A percentile compares a stretch with the other conserved stretches of the same genome.
phyloP scores from a whole-genome alignment of 768 basidiomycete species.

The Astraeus odoratus region DNA sequence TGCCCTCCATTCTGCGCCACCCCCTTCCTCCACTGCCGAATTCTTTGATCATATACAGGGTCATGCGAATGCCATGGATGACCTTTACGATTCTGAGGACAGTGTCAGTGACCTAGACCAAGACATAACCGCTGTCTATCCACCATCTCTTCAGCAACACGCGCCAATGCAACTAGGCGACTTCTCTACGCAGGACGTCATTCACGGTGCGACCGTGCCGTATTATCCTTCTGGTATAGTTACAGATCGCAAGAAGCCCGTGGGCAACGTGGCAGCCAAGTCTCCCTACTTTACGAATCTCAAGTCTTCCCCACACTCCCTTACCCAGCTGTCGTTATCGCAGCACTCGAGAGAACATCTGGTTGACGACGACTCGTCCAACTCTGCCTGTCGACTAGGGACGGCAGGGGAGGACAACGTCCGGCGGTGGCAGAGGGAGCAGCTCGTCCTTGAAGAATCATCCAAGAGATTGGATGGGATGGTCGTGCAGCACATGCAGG shows the following conservation, averaged over 20 bases:
- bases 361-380: slow-evolving; percentile 8
- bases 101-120: slow-evolving; percentile 33
- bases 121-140: slow-evolving; percentile 26
- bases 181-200: slow-evolving; percentile 61
- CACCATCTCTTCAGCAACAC: slow-evolving; percentile 19
- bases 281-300: slow-evolving; percentile 43
- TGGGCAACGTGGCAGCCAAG: slow-evolving; percentile 43
- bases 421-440: slow-evolving; percentile 24
- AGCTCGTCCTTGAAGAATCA: slow-evolving; percentile 44
- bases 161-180: slow-evolving; percentile 61
- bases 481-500: slow-evolving; percentile 75
- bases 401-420: slow-evolving; percentile 18
- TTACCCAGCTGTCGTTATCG: slow-evolving; percentile 26
- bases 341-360: slow-evolving; percentile 40
- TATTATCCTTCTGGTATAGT: slow-evolving; percentile 27
- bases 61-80: slow-evolving; percentile 68
- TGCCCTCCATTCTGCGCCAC: slow-evolving; percentile 53
- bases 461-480: slow-evolving; percentile 68
- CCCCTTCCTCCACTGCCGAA: slow-evolving; percentile 56
- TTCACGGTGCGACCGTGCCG: slow-evolving; percentile 33
- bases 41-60: slow-evolving; percentile 74
- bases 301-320: slow-evolving; percentile 27
- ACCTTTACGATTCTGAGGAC: slow-evolving; percentile 55
- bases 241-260: slow-evolving; percentile 39
- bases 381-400: slow-evolving; percentile 10